Evolutionary conservation across 1,284 basidiomycete species (phyloP), one percentile per base, ranked within the genome.

Genomic region (Trametes sp.): DNA sequence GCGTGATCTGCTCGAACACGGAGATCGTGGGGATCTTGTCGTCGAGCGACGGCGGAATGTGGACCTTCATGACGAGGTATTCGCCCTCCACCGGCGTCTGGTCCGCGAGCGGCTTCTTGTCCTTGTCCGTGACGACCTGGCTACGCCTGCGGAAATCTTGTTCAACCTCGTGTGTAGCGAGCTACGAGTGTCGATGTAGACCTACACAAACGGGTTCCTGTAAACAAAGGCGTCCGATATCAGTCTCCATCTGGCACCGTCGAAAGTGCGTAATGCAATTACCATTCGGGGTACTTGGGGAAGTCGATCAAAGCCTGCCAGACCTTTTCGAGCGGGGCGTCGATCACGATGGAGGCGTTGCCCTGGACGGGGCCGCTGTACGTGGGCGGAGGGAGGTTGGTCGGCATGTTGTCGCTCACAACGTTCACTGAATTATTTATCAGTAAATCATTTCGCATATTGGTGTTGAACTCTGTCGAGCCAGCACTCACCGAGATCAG

Each of bases 181-280:
- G n/a, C n/a, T n/a, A n/a, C n/a, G n/a, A n/a, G n/a, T n/a, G n/a
- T 33, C 31, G 11, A 33, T 33, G 31, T 33, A 28, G 44, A 58
- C 79, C 11, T 75, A 89, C 89, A 86, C 83, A 62, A 89, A 90
- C 3, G 88, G 80, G 67, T 90, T 90, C 89, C 89, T 90, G 50
- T 35, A 4, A 19, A 21, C 24, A 9, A 2, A 21, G 19, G n/a
- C 14, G 42, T 33, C 9, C 9, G 23, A 11, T 23, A 63, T 52
- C 11, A 46, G 48, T 16, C 19, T 9, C 8, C 14, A 3, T 28
- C 10, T 8, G 1, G 13, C 8, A 21, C 1, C 3, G 33, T 16
- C 38, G 41, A 19, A 29, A 36, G 44, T n/a, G 41, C 29, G 29
- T n/a, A n/a, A n/a, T n/a, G n/a, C n/a, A 54, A 68, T 33, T 31